Percentiles rank a stretch among this genome's conserved stretches.
These are phyloP conservation scores for Linnemannia schmuckeri DNA, from an alignment of 192 early-diverging fungal genomes.

Conservation along the genomic window DNA sequence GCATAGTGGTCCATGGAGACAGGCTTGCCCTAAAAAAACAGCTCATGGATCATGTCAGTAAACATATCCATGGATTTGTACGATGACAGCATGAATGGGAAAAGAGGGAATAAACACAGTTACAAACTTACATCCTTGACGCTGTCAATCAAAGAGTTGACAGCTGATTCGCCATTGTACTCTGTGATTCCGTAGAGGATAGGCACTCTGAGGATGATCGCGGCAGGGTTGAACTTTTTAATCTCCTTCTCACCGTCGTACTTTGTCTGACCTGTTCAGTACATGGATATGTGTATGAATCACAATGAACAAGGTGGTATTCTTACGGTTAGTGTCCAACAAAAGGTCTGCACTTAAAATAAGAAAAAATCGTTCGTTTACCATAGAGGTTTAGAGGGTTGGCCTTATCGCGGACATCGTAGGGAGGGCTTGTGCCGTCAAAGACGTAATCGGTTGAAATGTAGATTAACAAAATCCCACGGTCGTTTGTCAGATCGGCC, in stretches of 20 bases:
- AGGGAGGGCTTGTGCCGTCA: slow-evolving; percentile 87
- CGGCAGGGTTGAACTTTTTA: slow-evolving; percentile 62
- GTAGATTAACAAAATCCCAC: slow-evolving; percentile 77
- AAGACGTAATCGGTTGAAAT: slow-evolving; percentile 96
- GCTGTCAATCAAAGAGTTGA: slow-evolving; percentile 78
- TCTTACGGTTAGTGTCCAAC: background rate
- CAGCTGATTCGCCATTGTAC: slow-evolving; percentile 80
- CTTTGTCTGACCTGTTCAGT: slow-evolving; percentile 73
- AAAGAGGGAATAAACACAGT: slow-evolving; percentile 14
- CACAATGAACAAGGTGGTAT: background rate
- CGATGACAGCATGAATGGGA: background rate
- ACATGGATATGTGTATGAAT: background rate
- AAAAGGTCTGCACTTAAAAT: background rate
- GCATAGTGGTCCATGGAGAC: slow-evolving; percentile 78
- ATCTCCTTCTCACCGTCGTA: slow-evolving; percentile 79
- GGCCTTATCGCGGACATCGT: slow-evolving; percentile 73
- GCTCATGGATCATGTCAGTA: background rate
- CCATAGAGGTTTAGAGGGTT: slow-evolving; percentile 92
- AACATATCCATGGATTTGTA: background rate
- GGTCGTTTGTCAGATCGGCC: slow-evolving; percentile 62
- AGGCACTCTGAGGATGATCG: slow-evolving; percentile 83
- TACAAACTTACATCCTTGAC: slow-evolving; percentile 59
- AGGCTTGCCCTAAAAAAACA: slow-evolving; percentile 58
- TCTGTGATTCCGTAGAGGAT: slow-evolving; percentile 80
- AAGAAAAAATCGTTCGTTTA: background rate